Conservation (phyloP, 495 filamentous ascomycete genomes). For the Trichoderma asperelloides region DNA sequence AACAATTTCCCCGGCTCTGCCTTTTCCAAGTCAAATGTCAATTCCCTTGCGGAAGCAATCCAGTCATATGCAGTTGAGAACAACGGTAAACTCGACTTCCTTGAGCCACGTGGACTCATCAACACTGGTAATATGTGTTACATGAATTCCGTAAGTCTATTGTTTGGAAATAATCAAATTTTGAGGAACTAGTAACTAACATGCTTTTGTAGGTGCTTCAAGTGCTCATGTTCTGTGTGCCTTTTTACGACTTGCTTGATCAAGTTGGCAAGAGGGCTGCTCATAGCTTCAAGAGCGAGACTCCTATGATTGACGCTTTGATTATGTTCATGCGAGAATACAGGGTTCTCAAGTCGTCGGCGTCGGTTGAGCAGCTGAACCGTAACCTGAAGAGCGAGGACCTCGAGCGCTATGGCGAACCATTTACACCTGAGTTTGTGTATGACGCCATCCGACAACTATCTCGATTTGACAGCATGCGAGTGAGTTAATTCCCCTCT, state of each 20-base stretch:
- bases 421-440: conserved; percentile 90
- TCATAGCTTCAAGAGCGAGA: conserved; percentile 90
- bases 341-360: conserved; percentile 68
- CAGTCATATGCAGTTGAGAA: conserved; percentile 52
- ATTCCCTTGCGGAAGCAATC: conserved; percentile 65
- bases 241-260: conserved; percentile 91
- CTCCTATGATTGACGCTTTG: conserved; percentile 89
- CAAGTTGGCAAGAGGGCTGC: conserved; percentile 71
- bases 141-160: conserved; percentile 90
- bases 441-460: conserved; percentile 84
- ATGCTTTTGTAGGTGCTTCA: conserved; percentile 62
- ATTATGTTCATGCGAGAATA: conserved; percentile 97
- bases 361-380: conserved; percentile 62
- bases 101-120: conserved; percentile 89
- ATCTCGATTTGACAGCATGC: conserved; percentile 85
- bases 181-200: conserved; percentile 10
- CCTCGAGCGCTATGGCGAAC: conserved; percentile 81
- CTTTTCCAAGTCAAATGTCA: conserved; percentile 47
- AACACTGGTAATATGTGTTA: conserved; percentile 99
- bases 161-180: conserved; percentile 7
- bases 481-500: conserved; percentile 40
- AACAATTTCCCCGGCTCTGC: conserved; percentile 12
- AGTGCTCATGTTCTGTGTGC: conserved; percentile 83
- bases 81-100: conserved; percentile 62
- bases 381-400: conserved; percentile 69